These are phyloP conservation scores for Fusarium vanettenii DNA, from an alignment of 2,329 filamentous ascomycete genomes.

Conservation along the genomic window DNA sequence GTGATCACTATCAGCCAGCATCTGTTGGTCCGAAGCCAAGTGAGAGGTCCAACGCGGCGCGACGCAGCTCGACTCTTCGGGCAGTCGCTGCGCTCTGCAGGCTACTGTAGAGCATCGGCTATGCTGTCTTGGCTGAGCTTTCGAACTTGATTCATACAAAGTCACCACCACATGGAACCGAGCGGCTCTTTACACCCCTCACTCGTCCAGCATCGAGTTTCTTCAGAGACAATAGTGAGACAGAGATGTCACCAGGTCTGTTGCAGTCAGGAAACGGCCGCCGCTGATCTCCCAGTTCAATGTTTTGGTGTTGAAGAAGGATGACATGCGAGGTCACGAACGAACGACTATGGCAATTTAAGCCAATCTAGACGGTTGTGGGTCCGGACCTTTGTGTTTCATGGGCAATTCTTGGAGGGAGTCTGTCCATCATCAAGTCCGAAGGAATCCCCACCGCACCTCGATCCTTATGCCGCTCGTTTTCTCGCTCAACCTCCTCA, in stretches of 20 bases:
- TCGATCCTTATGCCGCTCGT: slow-evolving; percentile 34
- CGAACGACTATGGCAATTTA: slow-evolving; percentile 16
- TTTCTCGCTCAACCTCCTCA: slow-evolving; percentile 34
- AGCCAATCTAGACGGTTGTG: slow-evolving; percentile 32
- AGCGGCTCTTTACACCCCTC: slow-evolving; percentile 21
- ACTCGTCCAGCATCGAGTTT: slow-evolving; percentile 3
- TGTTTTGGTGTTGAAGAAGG: slow-evolving; percentile 12
- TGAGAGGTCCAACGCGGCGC: slow-evolving; percentile 41
- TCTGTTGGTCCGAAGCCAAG: slow-evolving; percentile 41
- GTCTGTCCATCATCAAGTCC: slow-evolving; percentile 30
- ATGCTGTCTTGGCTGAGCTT: slow-evolving; percentile 20
- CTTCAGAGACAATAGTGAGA: slow-evolving; percentile 27
- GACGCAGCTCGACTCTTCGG: slow-evolving; percentile 47
- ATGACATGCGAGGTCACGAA: slow-evolving; percentile 10
- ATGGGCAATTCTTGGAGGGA: slow-evolving; percentile 30
- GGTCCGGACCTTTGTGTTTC: slow-evolving; percentile 38
- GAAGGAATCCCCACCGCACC: slow-evolving; percentile 37
- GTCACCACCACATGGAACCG: slow-evolving; percentile 18
- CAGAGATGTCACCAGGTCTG: slow-evolving; percentile 25
- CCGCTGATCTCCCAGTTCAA: slow-evolving; percentile 8
- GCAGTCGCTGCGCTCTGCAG: slow-evolving; percentile 39
- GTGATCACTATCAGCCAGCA: slow-evolving; percentile 43
- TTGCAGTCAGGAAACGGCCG: slow-evolving; percentile 16
- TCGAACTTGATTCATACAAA: slow-evolving; percentile 17
- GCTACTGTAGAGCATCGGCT: slow-evolving; percentile 40